Evolutionary conservation across 345 rosid species (phyloP).

Genomic region (Aegle marmelos): DNA sequence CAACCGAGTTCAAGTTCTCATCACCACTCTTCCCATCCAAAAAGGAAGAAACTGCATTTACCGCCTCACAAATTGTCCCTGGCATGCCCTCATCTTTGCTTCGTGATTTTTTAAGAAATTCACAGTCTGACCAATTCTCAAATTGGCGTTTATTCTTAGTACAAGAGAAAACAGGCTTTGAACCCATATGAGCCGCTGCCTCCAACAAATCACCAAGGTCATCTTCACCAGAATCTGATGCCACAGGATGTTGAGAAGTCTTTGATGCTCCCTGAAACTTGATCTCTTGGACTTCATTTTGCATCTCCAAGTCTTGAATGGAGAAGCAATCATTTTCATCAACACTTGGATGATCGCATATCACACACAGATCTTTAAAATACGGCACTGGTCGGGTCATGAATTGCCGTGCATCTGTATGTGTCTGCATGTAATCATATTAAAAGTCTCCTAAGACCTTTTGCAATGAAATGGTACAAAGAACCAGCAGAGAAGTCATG

Average conservation of each 20-base stretch:
- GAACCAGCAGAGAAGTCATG: neutral
- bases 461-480: neutral
- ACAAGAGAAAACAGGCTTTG: conserved; percentile 23
- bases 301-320: conserved; percentile 49
- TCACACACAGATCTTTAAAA: conserved; percentile 63
- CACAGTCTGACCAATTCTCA: conserved; percentile 30
- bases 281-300: conserved; percentile 34
- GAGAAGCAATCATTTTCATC: conserved; percentile 47
- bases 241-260: conserved; percentile 27
- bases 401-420: conserved; percentile 66
- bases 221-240: conserved; percentile 42
- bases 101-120: conserved; percentile 33
- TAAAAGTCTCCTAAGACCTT: conserved; percentile 2
- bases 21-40: conserved; percentile 33
- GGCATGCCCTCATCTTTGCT: conserved; percentile 24
- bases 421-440: conserved; percentile 45
- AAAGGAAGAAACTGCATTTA: conserved; percentile 30
- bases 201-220: conserved; percentile 32
- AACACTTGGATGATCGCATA: conserved; percentile 43
- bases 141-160: conserved; percentile 44
- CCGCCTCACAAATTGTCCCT: conserved; percentile 26
- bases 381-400: conserved; percentile 79
- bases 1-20: conserved; percentile 25
- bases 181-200: conserved; percentile 15
- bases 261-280: conserved; percentile 28